phyloP scores from a whole-genome alignment of 106 monocot genomes.

The Dactylorhiza incarnata region DNA sequence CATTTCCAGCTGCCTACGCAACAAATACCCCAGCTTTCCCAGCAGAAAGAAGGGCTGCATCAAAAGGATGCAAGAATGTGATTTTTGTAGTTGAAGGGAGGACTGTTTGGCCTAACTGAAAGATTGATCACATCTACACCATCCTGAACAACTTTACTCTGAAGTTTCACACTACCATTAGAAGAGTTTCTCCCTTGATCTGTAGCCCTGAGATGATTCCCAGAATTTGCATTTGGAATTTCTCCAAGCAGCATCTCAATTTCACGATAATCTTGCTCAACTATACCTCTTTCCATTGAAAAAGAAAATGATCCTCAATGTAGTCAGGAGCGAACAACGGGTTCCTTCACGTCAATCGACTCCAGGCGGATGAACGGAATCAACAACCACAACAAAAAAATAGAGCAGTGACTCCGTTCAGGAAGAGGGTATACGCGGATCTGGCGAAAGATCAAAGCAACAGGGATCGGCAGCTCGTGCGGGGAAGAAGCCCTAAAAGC shows the following conservation, averaged over 20 bases:
- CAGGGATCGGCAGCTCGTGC: no score
- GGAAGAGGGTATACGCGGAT: no score
- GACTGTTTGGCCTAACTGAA: slow-evolving; percentile 94
- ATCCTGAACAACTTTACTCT: slow-evolving; percentile 76
- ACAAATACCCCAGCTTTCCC: slow-evolving; percentile 98
- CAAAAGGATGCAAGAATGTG: slow-evolving; percentile 95
- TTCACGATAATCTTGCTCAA: slow-evolving; percentile 9
- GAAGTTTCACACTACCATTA: slow-evolving; percentile 1
- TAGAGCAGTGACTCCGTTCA: no score
- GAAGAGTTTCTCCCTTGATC: neutral
- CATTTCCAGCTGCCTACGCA: slow-evolving; percentile 95
- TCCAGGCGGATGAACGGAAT: no score
- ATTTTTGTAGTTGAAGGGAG: slow-evolving; percentile 73
- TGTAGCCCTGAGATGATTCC: neutral
- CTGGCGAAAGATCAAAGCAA: no score
- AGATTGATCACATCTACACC: slow-evolving; percentile 96
- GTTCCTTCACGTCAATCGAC: no score
- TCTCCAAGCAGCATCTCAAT: slow-evolving; percentile 15
- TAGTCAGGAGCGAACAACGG: no score
- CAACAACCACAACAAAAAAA: no score
- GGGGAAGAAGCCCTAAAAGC: no score
- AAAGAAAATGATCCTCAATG: slow-evolving; percentile 1
- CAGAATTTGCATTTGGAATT: slow-evolving; percentile 18
- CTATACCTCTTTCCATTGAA: slow-evolving; percentile 14
- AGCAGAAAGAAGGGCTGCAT: slow-evolving; percentile 90